These are phyloP conservation scores for Peniophora sp. DNA, from an alignment of 1,284 basidiomycete species.

Conservation along the genomic window DNA sequence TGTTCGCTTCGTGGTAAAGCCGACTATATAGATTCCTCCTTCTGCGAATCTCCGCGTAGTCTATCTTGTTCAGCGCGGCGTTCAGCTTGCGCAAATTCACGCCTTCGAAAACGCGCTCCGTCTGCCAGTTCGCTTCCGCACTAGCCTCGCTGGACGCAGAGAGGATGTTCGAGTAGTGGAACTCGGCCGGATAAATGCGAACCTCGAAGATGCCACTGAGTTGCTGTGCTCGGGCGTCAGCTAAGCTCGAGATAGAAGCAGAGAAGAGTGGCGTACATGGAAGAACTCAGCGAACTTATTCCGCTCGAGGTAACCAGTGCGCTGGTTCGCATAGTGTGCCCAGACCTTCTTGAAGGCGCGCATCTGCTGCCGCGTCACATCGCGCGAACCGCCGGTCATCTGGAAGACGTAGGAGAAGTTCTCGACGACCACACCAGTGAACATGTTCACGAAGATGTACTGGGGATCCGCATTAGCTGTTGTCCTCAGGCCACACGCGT, in stretches of 20 bases:
- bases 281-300: conserved; percentile 78
- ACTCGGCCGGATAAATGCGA: conserved; percentile 70
- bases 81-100: conserved; percentile 65
- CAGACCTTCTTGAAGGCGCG: conserved; percentile 92
- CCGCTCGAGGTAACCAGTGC: conserved; percentile 75
- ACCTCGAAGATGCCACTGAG: conserved; percentile 81
- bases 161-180: conserved; percentile 53
- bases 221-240: conserved; percentile 36
- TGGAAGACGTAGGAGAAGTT: conserved; percentile 97
- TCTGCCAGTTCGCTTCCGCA: conserved; percentile 12
- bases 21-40: conserved; percentile 67
- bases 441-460: conserved; percentile 96
- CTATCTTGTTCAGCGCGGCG: conserved; percentile 51
- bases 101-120: conserved; percentile 30
- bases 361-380: conserved; percentile 86
- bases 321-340: conserved; percentile 76
- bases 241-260: conserved; percentile 3
- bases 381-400: conserved; percentile 72
- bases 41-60: conserved; percentile 54
- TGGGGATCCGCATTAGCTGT: conserved; percentile 21
- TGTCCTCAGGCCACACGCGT: not conserved
- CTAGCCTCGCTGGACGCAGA: conserved; percentile 32
- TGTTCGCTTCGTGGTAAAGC: conserved; percentile 80
- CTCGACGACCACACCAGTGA: conserved; percentile 93
- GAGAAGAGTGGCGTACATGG: conserved; percentile 40